Percentiles rank a stretch among this genome's conserved stretches.
These are phyloP conservation scores for Aspergillus aculeatinus DNA, from an alignment of 2,329 filamentous ascomycete genomes.

Conservation along the genomic window DNA sequence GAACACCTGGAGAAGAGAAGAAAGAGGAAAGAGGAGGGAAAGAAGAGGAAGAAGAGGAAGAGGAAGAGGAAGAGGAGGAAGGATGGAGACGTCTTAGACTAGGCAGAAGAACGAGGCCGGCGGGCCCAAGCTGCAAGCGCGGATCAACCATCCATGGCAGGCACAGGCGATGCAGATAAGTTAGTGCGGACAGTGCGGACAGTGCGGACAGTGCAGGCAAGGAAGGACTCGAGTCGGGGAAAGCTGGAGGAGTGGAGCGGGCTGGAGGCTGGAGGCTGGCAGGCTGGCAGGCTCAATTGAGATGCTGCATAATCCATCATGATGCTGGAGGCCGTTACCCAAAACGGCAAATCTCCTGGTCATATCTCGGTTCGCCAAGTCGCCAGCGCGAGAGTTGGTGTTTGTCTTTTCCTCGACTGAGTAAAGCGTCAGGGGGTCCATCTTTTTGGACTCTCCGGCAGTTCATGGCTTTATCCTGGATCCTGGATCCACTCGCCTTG, in stretches of 20 bases:
- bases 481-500: conserved; percentile 7
- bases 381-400: conserved; percentile 11
- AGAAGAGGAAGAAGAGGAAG: background rate
- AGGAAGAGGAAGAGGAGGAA: background rate
- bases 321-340: conserved; percentile 4
- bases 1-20: conserved; percentile 15
- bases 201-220: too few species aligned
- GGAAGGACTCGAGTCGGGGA: background rate
- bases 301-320: background rate
- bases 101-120: conserved; percentile 1
- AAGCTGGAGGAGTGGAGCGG: background rate
- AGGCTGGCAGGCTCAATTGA: background rate
- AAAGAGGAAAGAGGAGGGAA: conserved; percentile 2
- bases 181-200: too few species aligned
- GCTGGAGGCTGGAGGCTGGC: background rate
- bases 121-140: background rate
- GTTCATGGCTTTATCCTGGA: conserved; percentile 16
- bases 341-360: conserved; percentile 9
- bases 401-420: conserved; percentile 9
- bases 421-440: conserved; percentile 3
- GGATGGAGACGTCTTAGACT: background rate
- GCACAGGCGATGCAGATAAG: too few species aligned
- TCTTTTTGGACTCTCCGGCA: conserved; percentile 9
- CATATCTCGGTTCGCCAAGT: conserved; percentile 2
- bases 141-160: background rate